Percentiles rank a stretch among this genome's conserved stretches.
Evolutionary conservation across 352 stramenopile species (phyloP).

Genomic region (Globisporangium takayamanum): DNA sequence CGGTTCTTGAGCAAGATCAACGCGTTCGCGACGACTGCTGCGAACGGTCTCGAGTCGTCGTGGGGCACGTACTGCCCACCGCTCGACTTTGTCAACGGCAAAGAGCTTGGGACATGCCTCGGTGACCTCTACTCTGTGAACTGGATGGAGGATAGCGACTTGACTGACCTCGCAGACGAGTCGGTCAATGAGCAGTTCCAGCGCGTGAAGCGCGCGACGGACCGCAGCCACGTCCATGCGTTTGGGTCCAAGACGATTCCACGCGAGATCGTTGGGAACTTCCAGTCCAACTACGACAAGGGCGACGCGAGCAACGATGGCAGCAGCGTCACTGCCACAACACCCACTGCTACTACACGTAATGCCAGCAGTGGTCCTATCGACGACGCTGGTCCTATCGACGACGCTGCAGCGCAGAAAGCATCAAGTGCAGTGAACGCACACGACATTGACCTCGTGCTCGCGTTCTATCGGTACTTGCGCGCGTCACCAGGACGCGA

Average conservation of each 20-base stretch:
- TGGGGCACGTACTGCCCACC: slow-evolving; percentile 88
- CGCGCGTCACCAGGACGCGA: slow-evolving; percentile 32
- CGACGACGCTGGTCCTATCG: not conserved
- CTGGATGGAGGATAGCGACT: slow-evolving; percentile 90
- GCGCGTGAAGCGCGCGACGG: slow-evolving; percentile 64
- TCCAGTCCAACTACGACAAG: slow-evolving; percentile 73
- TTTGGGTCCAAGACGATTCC: slow-evolving; percentile 54
- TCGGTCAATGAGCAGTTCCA: slow-evolving; percentile 75
- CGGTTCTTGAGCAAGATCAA: slow-evolving; percentile 77
- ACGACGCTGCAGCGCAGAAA: not conserved
- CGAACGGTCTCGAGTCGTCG: slow-evolving; percentile 83
- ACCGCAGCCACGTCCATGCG: slow-evolving; percentile 76
- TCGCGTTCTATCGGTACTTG: slow-evolving; percentile 76
- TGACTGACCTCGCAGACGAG: slow-evolving; percentile 69
- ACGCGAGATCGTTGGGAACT: slow-evolving; percentile 79
- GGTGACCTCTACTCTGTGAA: slow-evolving; percentile 89
- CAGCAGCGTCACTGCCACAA: slow-evolving; percentile 1
- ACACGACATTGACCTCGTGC: slow-evolving; percentile 66
- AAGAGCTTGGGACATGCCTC: slow-evolving; percentile 71
- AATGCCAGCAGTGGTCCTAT: not conserved
- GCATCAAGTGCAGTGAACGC: slow-evolving; percentile 35
- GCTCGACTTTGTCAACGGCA: slow-evolving; percentile 61
- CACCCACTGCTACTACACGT: not conserved
- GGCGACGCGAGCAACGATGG: slow-evolving; percentile 16
- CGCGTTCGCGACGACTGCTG: slow-evolving; percentile 86